Evolutionary conservation across 345 rosid genomes (phyloP).

Genomic region (Microcos paniculata): DNA sequence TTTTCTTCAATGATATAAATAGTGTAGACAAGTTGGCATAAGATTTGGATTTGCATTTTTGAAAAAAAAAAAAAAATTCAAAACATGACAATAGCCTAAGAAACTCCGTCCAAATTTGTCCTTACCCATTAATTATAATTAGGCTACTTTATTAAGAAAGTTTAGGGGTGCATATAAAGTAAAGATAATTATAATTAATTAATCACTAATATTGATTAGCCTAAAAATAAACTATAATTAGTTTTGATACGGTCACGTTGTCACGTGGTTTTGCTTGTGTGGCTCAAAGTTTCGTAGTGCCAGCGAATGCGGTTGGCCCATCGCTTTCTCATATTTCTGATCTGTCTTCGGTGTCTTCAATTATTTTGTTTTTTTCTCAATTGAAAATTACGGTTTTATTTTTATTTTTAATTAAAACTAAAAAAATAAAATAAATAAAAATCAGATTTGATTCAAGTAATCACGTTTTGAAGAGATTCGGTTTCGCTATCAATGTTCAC

Average conservation of each 20-base stretch:
- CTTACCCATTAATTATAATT: neutral
- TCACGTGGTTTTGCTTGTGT: slow-evolving; percentile 7
- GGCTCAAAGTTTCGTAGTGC: too few species aligned
- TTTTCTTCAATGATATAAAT: too few species aligned
- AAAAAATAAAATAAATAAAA: neutral
- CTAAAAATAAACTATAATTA: neutral
- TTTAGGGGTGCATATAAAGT: neutral
- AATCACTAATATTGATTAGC: neutral
- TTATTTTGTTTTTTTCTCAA: neutral
- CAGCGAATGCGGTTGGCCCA: slow-evolving; percentile 15
- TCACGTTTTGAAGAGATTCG: too few species aligned
- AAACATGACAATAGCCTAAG: neutral
- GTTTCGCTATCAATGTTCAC: neutral
- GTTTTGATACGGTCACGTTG: neutral
- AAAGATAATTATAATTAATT: neutral
- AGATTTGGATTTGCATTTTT: neutral
- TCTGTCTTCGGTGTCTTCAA: slow-evolving; percentile 19
- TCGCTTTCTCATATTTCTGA: neutral
- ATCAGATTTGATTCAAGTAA: neutral
- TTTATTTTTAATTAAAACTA: neutral
- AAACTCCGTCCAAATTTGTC: neutral
- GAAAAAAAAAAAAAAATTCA: too few species aligned
- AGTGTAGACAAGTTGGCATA: neutral
- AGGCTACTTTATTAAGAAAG: neutral
- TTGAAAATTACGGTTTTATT: too few species aligned